Percentiles rank a stretch among this genome's conserved stretches.
Conservation (phyloP, 768 basidiomycete species). For the Psilocybe azurescens region DNA sequence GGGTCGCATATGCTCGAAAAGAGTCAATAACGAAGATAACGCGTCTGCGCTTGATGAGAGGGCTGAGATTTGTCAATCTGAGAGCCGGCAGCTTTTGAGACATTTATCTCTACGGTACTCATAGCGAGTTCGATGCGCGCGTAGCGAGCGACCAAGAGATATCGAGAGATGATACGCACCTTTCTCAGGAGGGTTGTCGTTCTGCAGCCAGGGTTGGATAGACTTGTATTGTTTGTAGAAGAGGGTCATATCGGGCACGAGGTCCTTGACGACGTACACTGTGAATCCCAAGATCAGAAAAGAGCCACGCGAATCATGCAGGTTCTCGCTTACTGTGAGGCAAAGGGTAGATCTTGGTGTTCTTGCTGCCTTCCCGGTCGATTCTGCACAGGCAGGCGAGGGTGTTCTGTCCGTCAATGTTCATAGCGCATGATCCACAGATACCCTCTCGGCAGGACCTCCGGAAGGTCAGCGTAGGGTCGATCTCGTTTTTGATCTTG, state of each 20-base stretch:
- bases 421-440: constrained; percentile 99
- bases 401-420: constrained; percentile 98
- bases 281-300: constrained; percentile 2
- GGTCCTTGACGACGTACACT: constrained; percentile 99
- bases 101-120: not conserved
- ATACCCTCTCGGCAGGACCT: constrained; percentile 94
- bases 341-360: constrained; percentile 93
- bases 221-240: constrained; percentile 99
- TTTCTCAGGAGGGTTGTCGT: constrained; percentile 85
- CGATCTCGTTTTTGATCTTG: constrained; percentile 99
- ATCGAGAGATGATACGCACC: constrained; percentile 31
- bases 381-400: constrained; percentile 97
- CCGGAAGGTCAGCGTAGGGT: constrained; percentile 96
- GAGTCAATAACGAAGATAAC: not conserved
- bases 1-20: not conserved
- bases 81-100: not conserved
- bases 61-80: not conserved
- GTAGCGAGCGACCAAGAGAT: not conserved
- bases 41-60: not conserved
- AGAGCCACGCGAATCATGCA: not conserved
- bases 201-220: constrained; percentile 95
- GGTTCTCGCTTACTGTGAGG: constrained; percentile 81
- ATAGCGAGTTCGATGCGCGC: not conserved
- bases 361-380: constrained; percentile 72
- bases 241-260: constrained; percentile 88